These are phyloP conservation scores for Mrakia hoshinonis DNA, from an alignment of 768 basidiomycete species.

Conservation along the genomic window DNA sequence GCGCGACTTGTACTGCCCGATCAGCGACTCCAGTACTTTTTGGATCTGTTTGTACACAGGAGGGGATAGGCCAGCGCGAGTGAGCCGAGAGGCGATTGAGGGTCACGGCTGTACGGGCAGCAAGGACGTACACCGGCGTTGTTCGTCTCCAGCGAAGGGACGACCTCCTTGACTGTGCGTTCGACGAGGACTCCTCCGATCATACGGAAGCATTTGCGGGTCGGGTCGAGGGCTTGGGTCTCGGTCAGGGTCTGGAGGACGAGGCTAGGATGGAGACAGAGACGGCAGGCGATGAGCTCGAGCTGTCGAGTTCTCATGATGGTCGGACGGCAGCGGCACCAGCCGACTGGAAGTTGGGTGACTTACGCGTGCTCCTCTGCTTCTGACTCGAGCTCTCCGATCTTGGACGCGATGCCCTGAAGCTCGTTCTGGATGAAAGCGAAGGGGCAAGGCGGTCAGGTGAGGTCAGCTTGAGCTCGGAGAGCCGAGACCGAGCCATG, in stretches of 20 bases:
- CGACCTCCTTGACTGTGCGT: conserved; percentile 87
- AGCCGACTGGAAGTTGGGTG: background rate
- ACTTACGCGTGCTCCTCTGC: conserved; percentile 87
- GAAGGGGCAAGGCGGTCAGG: background rate
- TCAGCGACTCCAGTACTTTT: conserved; percentile 64
- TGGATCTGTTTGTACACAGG: conserved; percentile 54
- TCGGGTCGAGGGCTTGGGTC: conserved; percentile 67
- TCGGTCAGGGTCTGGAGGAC: conserved; percentile 82
- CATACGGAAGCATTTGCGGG: conserved; percentile 90
- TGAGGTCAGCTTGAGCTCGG: background rate
- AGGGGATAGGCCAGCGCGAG: background rate
- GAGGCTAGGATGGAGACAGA: conserved; percentile 48
- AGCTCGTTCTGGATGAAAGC: conserved; percentile 54
- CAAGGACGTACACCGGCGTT: conserved; percentile 60
- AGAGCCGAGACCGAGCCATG: background rate
- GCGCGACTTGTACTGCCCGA: conserved; percentile 68
- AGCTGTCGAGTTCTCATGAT: background rate
- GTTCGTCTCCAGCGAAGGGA: conserved; percentile 82
- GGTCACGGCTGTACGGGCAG: background rate
- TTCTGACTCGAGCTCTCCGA: conserved; percentile 91
- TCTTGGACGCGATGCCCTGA: conserved; percentile 83
- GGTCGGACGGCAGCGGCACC: background rate
- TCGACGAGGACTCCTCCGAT: conserved; percentile 94
- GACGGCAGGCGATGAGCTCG: background rate
- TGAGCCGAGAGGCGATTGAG: background rate